Percentiles rank a stretch among this genome's conserved stretches.
phyloP scores from a whole-genome alignment of 1,284 basidiomycete species.

The Ustilago bromivora region DNA sequence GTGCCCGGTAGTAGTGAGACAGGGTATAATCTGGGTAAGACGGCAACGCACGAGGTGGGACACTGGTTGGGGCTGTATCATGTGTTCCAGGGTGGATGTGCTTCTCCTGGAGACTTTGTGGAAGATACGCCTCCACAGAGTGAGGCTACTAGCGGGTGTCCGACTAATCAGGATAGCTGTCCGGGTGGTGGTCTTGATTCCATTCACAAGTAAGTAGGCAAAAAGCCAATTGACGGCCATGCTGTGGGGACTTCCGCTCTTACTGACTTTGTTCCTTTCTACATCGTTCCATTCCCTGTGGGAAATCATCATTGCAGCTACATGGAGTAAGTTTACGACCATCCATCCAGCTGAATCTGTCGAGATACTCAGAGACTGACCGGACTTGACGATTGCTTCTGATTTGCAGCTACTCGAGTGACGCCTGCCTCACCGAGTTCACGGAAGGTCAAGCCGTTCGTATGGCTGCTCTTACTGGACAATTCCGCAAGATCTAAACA shows the following conservation, averaged over 20 bases:
- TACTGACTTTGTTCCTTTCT: neutral
- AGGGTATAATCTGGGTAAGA: slow-evolving; percentile 74
- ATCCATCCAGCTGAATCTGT: neutral
- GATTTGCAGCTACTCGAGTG: slow-evolving; percentile 41
- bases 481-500: slow-evolving; percentile 34
- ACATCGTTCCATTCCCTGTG: too few species aligned
- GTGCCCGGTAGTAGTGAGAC: slow-evolving; percentile 73
- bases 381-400: neutral
- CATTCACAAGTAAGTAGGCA: slow-evolving; percentile 49
- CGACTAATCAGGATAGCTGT: slow-evolving; percentile 45
- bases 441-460: slow-evolving; percentile 51
- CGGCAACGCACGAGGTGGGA: slow-evolving; percentile 74
- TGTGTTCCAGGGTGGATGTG: slow-evolving; percentile 76
- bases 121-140: slow-evolving; percentile 72
- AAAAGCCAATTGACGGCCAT: neutral
- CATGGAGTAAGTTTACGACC: slow-evolving; percentile 49
- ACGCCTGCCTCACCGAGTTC: slow-evolving; percentile 51
- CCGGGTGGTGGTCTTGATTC: slow-evolving; percentile 38
- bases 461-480: slow-evolving; percentile 40
- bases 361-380: neutral
- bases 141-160: slow-evolving; percentile 47
- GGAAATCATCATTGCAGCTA: slow-evolving; percentile 21
- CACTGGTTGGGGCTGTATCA: slow-evolving; percentile 74
- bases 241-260: neutral
- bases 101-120: slow-evolving; percentile 73